These are phyloP conservation scores for Prunus dulcis DNA, from an alignment of 306 rosid genomes.

Conservation along the genomic window DNA sequence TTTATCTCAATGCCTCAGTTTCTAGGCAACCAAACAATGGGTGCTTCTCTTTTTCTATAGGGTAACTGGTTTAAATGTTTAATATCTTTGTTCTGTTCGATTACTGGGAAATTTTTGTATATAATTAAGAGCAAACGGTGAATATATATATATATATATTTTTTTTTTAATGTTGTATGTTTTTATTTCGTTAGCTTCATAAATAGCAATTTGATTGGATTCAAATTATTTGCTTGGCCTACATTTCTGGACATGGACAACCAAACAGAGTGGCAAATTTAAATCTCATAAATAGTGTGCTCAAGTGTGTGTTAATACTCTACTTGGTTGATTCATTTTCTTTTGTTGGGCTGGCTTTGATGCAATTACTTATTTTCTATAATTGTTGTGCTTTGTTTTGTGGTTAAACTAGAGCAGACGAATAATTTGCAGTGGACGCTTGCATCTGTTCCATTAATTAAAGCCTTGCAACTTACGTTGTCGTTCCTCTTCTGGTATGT, in stretches of 20 bases:
- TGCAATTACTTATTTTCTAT: slow-evolving; percentile 14
- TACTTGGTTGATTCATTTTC: neutral
- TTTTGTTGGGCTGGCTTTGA: neutral
- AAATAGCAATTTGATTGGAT: neutral
- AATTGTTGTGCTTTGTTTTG: slow-evolving; percentile 17
- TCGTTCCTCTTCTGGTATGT: slow-evolving; percentile 89
- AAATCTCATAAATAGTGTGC: neutral
- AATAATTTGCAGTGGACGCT: slow-evolving; percentile 92
- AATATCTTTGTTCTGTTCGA: slow-evolving; percentile 7
- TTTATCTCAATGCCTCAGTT: neutral
- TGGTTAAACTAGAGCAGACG: slow-evolving; percentile 65
- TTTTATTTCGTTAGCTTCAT: neutral
- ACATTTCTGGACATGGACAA: neutral
- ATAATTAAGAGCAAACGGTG: neutral
- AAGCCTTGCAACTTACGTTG: slow-evolving; percentile 82
- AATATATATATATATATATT: neutral
- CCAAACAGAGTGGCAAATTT: neutral
- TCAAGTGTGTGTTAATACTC: neutral
- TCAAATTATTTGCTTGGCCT: neutral
- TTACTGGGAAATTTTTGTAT: slow-evolving; percentile 6
- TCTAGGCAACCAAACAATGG: neutral
- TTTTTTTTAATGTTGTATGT: neutral
- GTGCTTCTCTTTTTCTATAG: neutral
- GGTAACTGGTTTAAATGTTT: neutral
- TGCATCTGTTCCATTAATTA: slow-evolving; percentile 74